Evolutionary conservation across 1,284 basidiomycete species (phyloP).

Genomic region (Pulveroboletus sp.): DNA sequence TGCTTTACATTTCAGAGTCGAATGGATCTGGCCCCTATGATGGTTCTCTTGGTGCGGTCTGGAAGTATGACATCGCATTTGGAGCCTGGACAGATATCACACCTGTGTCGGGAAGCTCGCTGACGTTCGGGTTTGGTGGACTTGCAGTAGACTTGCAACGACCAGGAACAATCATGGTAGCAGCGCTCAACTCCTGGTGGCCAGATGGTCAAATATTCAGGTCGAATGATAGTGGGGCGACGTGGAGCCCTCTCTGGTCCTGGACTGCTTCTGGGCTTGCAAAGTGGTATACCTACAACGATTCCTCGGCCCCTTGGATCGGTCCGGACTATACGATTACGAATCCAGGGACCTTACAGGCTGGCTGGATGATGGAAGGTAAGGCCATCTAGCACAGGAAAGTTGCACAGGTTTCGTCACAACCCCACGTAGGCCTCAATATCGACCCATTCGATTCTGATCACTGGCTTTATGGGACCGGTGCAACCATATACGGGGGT

Average conservation of each 20-base stretch:
- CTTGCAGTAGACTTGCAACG: slow-evolving; percentile 58
- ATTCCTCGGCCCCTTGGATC: slow-evolving; percentile 58
- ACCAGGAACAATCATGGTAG: slow-evolving; percentile 67
- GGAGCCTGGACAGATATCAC: slow-evolving; percentile 58
- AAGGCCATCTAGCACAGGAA: not conserved
- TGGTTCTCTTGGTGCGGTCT: slow-evolving; percentile 49
- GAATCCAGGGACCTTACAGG: slow-evolving; percentile 43
- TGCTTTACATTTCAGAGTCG: slow-evolving; percentile 59
- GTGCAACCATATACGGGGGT: slow-evolving; percentile 60
- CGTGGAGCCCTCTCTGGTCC: slow-evolving; percentile 59
- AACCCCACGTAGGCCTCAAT: slow-evolving; percentile 40
- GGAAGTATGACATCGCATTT: slow-evolving; percentile 54
- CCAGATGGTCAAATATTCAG: slow-evolving; percentile 68
- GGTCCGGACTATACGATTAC: slow-evolving; percentile 48
- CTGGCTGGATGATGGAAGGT: slow-evolving; percentile 58
- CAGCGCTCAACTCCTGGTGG: slow-evolving; percentile 60
- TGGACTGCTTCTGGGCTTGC: slow-evolving; percentile 50
- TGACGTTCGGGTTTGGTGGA: slow-evolving; percentile 57
- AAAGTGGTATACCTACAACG: slow-evolving; percentile 56
- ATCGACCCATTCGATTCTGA: slow-evolving; percentile 67
- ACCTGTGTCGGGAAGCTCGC: slow-evolving; percentile 44
- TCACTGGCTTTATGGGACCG: slow-evolving; percentile 69
- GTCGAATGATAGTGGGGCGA: slow-evolving; percentile 53
- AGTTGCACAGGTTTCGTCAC: not conserved
- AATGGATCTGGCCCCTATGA: slow-evolving; percentile 56